phyloP scores from a whole-genome alignment of 225 moss, liverwort and hornwort species.

The Pleurozium schreberi region DNA sequence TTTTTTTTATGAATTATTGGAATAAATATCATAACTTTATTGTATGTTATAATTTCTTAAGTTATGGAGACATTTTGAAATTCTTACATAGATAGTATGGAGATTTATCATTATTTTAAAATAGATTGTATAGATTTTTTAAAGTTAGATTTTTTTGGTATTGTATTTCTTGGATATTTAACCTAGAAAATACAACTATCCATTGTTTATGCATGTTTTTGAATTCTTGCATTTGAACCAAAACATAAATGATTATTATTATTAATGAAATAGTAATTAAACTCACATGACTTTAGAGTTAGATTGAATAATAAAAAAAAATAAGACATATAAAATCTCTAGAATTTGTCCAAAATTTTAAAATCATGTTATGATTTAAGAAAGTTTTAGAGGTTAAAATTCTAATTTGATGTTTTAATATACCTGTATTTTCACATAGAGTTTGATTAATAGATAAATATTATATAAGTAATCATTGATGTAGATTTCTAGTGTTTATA shows the following conservation, averaged over 20 bases:
- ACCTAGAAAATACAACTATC: too few species aligned
- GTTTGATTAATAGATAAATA: too few species aligned
- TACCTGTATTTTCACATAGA: too few species aligned
- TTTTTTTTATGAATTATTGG: too few species aligned
- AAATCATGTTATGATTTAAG: accelerated
- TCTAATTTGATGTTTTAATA: background rate
- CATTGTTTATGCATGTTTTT: background rate
- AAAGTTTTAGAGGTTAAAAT: background rate
- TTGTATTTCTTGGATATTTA: background rate
- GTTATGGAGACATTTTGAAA: background rate
- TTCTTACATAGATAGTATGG: background rate
- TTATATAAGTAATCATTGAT: background rate
- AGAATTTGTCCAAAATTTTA: background rate
- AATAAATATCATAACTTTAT: too few species aligned
- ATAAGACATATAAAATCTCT: too few species aligned
- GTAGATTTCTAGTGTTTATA: background rate
- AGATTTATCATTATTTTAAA: background rate
- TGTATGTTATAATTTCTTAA: background rate
- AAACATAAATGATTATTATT: background rate
- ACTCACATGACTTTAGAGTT: background rate
- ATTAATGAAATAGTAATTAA: too few species aligned
- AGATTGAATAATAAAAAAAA: too few species aligned
- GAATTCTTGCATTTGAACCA: background rate
- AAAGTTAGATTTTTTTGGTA: accelerated
- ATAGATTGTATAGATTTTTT: background rate